These are phyloP conservation scores for Agaricus sinodeliciosus DNA, from an alignment of 768 basidiomycete genomes.

Conservation along the genomic window DNA sequence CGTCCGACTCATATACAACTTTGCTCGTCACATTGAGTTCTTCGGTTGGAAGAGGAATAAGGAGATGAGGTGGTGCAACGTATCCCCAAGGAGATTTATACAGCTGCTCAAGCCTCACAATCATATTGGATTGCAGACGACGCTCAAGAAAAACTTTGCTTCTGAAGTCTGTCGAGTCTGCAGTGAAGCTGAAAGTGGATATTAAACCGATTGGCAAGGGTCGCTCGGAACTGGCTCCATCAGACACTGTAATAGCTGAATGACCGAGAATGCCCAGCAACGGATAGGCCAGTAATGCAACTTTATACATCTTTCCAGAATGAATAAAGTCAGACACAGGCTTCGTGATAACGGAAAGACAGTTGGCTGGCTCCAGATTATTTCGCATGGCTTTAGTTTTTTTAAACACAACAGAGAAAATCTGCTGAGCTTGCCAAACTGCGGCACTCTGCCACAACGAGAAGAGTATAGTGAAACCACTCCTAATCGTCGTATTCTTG, in stretches of 20 bases:
- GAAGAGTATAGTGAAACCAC: too few relatives aligned
- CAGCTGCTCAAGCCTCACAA: constrained; percentile 1
- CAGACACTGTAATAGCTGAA: neutral
- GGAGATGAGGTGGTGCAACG: neutral
- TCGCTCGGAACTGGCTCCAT: neutral
- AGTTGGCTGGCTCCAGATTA: too few relatives aligned
- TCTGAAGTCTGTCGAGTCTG: neutral
- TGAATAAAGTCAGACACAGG: too few relatives aligned
- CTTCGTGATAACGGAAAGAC: too few relatives aligned
- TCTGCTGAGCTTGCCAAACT: too few relatives aligned
- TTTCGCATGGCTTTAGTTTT: too few relatives aligned
- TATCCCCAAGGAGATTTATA: neutral
- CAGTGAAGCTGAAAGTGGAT: neutral
- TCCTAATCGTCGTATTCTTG: too few relatives aligned
- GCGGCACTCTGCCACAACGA: too few relatives aligned
- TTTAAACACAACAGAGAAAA: too few relatives aligned
- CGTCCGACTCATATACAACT: neutral
- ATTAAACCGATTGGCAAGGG: neutral
- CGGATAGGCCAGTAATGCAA: neutral
- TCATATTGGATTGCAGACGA: neutral
- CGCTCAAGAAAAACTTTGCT: neutral
- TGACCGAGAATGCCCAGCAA: neutral
- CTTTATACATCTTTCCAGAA: neutral
- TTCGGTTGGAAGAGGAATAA: constrained; percentile 1
- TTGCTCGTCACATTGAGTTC: neutral